Evolutionary conservation across 1,284 basidiomycete species (phyloP), one percentile per base, ranked within the genome.

Genomic region (Phaffia rhodozyma): DNA sequence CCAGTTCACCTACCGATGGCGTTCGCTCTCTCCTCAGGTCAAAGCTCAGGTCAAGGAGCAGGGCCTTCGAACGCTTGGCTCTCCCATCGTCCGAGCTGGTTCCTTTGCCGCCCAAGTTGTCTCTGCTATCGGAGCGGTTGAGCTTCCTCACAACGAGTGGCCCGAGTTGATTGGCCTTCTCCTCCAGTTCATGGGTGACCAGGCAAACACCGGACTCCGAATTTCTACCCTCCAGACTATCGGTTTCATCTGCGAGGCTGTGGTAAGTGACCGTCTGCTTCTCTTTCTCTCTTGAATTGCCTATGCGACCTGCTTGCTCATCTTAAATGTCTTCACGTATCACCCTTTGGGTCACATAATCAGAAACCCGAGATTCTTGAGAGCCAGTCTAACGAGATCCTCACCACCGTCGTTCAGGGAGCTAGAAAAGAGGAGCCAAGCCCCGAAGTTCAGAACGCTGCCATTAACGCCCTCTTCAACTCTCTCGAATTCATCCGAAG

Each of bases 391-490:
- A 97, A 99, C 73, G 92, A 98, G 77, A 98, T 99, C 71, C 79
- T 98, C 63, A 99, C 96, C 25, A 94, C 94, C 25, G 96, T 99
- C 66, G 94, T 99, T 62, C 93, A 97, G 74, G 96, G 96, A 27
- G 94, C 93, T 43, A 83, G 93, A 65, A 96, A 96, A 77, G 96
- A 97, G 70, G 94, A 98, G 75, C 83, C 89, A 1, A 91, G 89
- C n/a, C 71, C 82, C 34, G 92, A 97, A 1, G 94, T 98, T 23
- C 96, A 97, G 72, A 79, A 89, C n/a, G 91, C 94, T 52, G 96
- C 96, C 11, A 86, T 97, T 70, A 85, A 88, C 72, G 92, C 94
- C 0, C 79, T 99, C 34, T 88, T 83, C 78, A 97, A 98, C 79
- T 97, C 94, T 32, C 83, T 99, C 61, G 93, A 97, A 75, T 99